phyloP scores from a whole-genome alignment of 2,329 filamentous ascomycete genomes.

The Arthrobotrys entomopaga region DNA sequence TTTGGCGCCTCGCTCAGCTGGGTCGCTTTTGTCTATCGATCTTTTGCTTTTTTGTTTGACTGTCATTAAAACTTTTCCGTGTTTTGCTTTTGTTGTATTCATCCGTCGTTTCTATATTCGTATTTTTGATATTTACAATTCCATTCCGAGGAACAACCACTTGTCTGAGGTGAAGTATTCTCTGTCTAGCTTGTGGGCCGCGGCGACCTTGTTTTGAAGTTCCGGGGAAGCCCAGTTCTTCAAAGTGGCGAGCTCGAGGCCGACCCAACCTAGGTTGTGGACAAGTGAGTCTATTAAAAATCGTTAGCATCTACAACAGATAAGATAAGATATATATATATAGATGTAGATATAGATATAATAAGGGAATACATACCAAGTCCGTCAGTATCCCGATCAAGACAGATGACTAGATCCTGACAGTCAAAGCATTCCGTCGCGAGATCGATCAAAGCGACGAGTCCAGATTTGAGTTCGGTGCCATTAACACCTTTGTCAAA shows the following conservation, averaged over 20 bases:
- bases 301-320: conserved; percentile 13
- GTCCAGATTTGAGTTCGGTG: conserved; percentile 65
- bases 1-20: background rate
- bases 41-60: conserved; percentile 32
- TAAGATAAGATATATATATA: conserved; percentile 8
- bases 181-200: conserved; percentile 56
- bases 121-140: conserved; percentile 68
- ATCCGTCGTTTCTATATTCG: conserved; percentile 49
- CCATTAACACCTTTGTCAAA: conserved; percentile 71
- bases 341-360: conserved; percentile 1
- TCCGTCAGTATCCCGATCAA: conserved; percentile 76
- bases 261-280: conserved; percentile 91
- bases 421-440: conserved; percentile 80
- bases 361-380: conserved; percentile 56
- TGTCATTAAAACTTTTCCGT: conserved; percentile 48
- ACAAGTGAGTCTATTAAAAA: conserved; percentile 66
- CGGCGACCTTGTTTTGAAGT: conserved; percentile 59
- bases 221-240: conserved; percentile 74
- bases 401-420: conserved; percentile 79
- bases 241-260: conserved; percentile 83
- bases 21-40: conserved; percentile 43
- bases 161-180: conserved; percentile 75
- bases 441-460: conserved; percentile 90
- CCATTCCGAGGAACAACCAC: conserved; percentile 91
- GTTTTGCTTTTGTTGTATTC: conserved; percentile 28